Evolutionary conservation across 176 grass and related monocot species (phyloP).

Genomic region (Oryza coarctata): DNA sequence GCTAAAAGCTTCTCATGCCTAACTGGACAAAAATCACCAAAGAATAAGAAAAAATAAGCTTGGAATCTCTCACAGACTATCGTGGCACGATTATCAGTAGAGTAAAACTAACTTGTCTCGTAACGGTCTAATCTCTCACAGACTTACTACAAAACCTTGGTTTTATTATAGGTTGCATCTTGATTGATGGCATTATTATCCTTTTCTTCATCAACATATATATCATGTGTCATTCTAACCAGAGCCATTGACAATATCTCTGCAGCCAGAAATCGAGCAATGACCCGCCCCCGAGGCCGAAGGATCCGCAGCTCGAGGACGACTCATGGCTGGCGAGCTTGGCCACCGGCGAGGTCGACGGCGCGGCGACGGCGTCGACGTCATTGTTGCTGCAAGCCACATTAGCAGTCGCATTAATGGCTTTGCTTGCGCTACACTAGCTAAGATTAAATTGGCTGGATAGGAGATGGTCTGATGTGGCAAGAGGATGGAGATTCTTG

Average conservation of each 20-base stretch:
- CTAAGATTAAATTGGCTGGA: neutral
- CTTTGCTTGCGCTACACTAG: slow-evolving; percentile 39
- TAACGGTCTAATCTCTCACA: neutral
- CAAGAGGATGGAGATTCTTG: slow-evolving; percentile 17
- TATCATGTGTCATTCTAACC: slow-evolving; percentile 21
- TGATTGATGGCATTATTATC: neutral
- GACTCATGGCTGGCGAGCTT: slow-evolving; percentile 84
- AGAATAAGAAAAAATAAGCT: neutral
- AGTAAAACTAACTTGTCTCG: no score
- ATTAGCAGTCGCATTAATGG: slow-evolving; percentile 18
- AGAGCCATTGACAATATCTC: neutral
- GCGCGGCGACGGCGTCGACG: neutral
- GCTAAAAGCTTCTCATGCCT: slow-evolving; percentile 53
- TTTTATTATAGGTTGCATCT: neutral
- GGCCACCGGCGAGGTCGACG: slow-evolving; percentile 53
- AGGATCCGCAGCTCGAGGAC: slow-evolving; percentile 49
- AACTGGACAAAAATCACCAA: slow-evolving; percentile 37
- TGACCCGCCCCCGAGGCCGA: slow-evolving; percentile 41
- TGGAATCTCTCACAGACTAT: slow-evolving; percentile 13
- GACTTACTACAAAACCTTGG: neutral
- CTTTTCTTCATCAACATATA: neutral
- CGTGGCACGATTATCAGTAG: no score
- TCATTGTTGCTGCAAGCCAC: slow-evolving; percentile 30
- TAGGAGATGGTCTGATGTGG: neutral
- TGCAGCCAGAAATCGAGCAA: slow-evolving; percentile 65